Percentiles rank a stretch among this genome's conserved stretches.
These are phyloP conservation scores for Phaffia rhodozyma DNA, from an alignment of 1,284 basidiomycete genomes.

Conservation along the genomic window DNA sequence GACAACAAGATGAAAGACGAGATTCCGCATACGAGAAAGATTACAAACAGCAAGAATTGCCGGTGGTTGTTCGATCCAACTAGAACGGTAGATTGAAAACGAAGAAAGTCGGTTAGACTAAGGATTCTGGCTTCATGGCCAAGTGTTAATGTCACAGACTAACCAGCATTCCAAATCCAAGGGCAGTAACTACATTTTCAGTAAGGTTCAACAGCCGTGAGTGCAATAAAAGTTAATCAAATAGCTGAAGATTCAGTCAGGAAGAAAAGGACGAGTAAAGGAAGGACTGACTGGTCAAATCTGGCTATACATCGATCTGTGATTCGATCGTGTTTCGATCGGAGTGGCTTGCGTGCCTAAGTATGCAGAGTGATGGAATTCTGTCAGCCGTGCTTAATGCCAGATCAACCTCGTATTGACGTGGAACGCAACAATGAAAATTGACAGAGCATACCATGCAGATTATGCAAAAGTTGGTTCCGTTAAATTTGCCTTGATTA, in stretches of 20 bases:
- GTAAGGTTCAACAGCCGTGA: not conserved
- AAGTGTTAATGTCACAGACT: slow-evolving; percentile 27
- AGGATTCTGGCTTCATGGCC: not conserved
- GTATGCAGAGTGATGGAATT: slow-evolving; percentile 4
- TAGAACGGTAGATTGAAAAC: slow-evolving; percentile 27
- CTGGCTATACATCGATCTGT: slow-evolving; percentile 82
- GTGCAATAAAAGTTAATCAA: not conserved
- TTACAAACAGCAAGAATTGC: slow-evolving; percentile 83
- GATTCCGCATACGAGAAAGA: slow-evolving; percentile 70
- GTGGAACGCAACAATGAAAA: too few species aligned
- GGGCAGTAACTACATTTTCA: slow-evolving; percentile 66
- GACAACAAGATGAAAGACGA: slow-evolving; percentile 67
- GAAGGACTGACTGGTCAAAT: slow-evolving; percentile 69
- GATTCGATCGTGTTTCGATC: slow-evolving; percentile 88
- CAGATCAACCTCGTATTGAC: not conserved
- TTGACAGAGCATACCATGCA: slow-evolving; percentile 52
- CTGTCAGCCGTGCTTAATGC: not conserved
- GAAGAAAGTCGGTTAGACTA: slow-evolving; percentile 3
- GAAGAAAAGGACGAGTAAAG: not conserved
- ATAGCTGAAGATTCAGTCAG: not conserved
- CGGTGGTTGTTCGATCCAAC: slow-evolving; percentile 93
- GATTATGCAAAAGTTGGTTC: slow-evolving; percentile 87
- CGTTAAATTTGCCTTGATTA: slow-evolving; percentile 74
- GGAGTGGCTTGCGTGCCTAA: slow-evolving; percentile 73
- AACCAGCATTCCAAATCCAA: slow-evolving; percentile 98